These are phyloP conservation scores for Myxozyma lipomycoides DNA, from an alignment of 805 yeast genomes.

Conservation along the genomic window DNA sequence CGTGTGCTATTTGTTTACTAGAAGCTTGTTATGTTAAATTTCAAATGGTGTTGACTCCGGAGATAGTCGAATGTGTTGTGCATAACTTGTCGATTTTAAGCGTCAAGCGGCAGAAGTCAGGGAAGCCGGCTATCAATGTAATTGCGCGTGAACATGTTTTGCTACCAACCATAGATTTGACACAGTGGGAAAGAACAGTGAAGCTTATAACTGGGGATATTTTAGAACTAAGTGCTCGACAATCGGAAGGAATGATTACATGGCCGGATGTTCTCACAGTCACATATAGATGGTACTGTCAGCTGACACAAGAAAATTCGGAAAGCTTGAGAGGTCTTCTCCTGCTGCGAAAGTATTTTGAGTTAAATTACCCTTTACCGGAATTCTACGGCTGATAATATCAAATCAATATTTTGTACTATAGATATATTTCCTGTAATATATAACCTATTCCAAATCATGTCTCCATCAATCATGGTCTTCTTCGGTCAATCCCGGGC, in stretches of 20 bases:
- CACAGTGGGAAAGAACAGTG: not conserved
- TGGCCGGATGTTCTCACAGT: not conserved
- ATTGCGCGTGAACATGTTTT: not conserved
- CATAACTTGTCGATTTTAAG: not conserved
- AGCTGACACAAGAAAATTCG: not conserved
- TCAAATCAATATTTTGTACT: not conserved
- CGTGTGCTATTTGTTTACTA: not conserved
- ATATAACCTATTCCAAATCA: not conserved
- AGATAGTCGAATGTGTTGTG: not conserved
- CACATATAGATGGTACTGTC: not conserved
- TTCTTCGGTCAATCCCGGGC: slow-evolving; percentile 49
- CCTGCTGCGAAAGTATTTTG: not conserved
- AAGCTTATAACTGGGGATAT: not conserved
- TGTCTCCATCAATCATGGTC: slow-evolving; percentile 39
- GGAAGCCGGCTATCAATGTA: not conserved
- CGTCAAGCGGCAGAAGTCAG: not conserved
- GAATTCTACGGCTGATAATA: not conserved
- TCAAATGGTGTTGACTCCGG: not conserved
- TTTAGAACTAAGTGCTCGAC: not conserved
- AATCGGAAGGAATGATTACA: not conserved
- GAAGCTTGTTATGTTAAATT: not conserved
- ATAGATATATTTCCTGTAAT: not conserved
- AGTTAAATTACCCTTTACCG: not conserved
- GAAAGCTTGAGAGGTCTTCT: not conserved
- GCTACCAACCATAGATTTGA: not conserved